Evolutionary conservation across 495 filamentous ascomycete species (phyloP).

Genomic region (Penicillium ochrochloron): DNA sequence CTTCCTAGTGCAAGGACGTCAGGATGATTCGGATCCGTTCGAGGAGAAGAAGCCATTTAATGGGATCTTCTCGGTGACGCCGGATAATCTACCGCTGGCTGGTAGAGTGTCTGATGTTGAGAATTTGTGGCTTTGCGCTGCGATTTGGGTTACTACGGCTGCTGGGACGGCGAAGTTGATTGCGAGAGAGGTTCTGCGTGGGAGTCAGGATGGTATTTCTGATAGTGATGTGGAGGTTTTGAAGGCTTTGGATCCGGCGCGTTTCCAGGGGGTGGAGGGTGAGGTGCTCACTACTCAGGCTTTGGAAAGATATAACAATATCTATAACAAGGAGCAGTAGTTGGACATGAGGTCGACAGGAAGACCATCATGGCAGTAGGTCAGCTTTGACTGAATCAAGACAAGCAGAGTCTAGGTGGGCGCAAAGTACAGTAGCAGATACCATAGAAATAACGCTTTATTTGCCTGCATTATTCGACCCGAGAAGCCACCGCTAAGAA

Average conservation of each 20-base stretch:
- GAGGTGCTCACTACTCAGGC: conserved; percentile 28
- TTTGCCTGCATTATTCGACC: not conserved
- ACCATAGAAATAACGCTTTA: not conserved
- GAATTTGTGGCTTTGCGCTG: conserved; percentile 39
- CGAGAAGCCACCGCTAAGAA: conserved; percentile 10
- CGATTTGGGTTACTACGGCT: conserved; percentile 44
- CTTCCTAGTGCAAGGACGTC: conserved; percentile 17
- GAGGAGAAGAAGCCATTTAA: conserved; percentile 34
- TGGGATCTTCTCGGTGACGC: conserved; percentile 44
- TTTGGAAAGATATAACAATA: conserved; percentile 39
- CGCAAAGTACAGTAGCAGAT: not conserved
- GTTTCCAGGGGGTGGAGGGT: conserved; percentile 36
- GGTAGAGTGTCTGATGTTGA: conserved; percentile 27
- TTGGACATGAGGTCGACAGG: not conserved
- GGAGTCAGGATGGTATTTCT: not conserved
- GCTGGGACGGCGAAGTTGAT: conserved; percentile 40
- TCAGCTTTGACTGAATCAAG: not conserved
- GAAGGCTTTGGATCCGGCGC: conserved; percentile 32
- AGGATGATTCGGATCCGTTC: conserved; percentile 6
- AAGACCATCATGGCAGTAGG: not conserved
- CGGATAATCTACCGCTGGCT: conserved; percentile 43
- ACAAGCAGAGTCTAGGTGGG: not conserved
- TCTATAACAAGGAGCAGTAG: conserved; percentile 30
- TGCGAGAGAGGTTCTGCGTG: conserved; percentile 27
- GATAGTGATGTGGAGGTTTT: conserved; percentile 25